Evolutionary conservation across 2,329 filamentous ascomycete genomes (phyloP).

Genomic region (Sporothrix globosa): DNA sequence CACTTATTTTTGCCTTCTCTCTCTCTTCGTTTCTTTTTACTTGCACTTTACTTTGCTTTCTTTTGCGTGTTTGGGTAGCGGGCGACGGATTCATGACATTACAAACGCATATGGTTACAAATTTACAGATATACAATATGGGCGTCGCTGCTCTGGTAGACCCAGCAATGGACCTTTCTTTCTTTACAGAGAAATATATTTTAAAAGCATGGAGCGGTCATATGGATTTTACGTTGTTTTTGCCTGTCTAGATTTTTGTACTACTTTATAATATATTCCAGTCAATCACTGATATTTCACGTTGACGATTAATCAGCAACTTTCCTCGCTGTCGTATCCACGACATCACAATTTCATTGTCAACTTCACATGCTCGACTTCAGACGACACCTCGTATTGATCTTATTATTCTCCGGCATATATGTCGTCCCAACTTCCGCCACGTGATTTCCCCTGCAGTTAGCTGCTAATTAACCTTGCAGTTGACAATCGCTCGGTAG

Average conservation of each 20-base stretch:
- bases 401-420: too few species aligned
- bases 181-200: neutral
- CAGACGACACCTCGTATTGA: too few species aligned
- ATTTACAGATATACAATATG: conserved; percentile 23
- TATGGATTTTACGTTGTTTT: neutral
- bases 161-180: conserved; percentile 14
- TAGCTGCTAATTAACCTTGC: neutral
- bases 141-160: conserved; percentile 19
- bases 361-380: too few species aligned
- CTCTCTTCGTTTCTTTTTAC: neutral
- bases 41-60: neutral
- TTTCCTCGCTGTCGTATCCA: too few species aligned
- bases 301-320: too few species aligned
- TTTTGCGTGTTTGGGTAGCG: conserved; percentile 25
- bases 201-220: neutral
- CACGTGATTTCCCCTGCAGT: conserved; percentile 16
- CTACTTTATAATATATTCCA: too few species aligned
- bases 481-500: neutral
- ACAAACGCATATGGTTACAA: conserved; percentile 20
- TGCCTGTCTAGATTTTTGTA: too few species aligned
- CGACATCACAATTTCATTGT: too few species aligned
- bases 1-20: neutral
- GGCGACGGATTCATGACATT: conserved; percentile 27
- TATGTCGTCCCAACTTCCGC: neutral
- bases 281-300: too few species aligned